These are phyloP conservation scores for Vitis hybrid DNA, from an alignment of 177 flowering plant species.

Conservation along the genomic window DNA sequence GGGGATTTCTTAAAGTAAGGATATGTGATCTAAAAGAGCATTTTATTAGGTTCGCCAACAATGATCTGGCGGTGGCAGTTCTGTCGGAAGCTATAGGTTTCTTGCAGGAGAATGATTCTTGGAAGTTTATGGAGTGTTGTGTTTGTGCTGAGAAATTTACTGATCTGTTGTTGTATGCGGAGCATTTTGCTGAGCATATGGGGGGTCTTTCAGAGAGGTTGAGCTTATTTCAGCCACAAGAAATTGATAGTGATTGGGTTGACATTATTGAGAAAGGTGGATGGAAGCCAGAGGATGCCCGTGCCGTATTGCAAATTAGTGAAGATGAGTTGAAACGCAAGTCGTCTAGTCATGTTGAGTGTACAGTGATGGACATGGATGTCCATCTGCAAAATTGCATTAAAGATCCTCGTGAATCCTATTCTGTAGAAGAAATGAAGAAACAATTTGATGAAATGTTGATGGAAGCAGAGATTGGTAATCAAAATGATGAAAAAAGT, in stretches of 20 bases:
- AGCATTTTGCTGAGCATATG: slow-evolving; percentile 86
- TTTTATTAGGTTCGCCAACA: slow-evolving; percentile 48
- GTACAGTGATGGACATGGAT: slow-evolving; percentile 22
- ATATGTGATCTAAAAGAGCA: slow-evolving; percentile 55
- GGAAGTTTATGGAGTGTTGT: slow-evolving; percentile 89
- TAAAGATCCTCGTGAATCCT: slow-evolving; percentile 56
- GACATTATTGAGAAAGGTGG: slow-evolving; percentile 74
- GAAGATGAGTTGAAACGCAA: slow-evolving; percentile 34
- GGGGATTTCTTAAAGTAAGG: slow-evolving; percentile 1
- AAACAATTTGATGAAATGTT: slow-evolving; percentile 23
- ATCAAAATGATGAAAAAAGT: slow-evolving; percentile 26
- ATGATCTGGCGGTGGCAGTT: slow-evolving; percentile 52
- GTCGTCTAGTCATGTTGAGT: slow-evolving; percentile 30
- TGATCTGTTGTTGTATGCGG: slow-evolving; percentile 56
- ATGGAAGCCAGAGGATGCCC: slow-evolving; percentile 83
- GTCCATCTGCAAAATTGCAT: slow-evolving; percentile 37
- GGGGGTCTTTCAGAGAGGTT: slow-evolving; percentile 62
- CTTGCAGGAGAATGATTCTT: slow-evolving; percentile 49
- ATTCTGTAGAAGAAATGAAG: slow-evolving; percentile 35
- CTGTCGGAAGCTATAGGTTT: slow-evolving; percentile 66
- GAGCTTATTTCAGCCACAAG: slow-evolving; percentile 64
- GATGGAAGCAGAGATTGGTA: slow-evolving; percentile 35
- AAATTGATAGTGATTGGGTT: slow-evolving; percentile 66
- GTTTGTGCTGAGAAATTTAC: slow-evolving; percentile 67
- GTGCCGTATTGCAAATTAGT: slow-evolving; percentile 62